Conservation (phyloP, 257 asterid species). For the Ehretia macrophylla region DNA sequence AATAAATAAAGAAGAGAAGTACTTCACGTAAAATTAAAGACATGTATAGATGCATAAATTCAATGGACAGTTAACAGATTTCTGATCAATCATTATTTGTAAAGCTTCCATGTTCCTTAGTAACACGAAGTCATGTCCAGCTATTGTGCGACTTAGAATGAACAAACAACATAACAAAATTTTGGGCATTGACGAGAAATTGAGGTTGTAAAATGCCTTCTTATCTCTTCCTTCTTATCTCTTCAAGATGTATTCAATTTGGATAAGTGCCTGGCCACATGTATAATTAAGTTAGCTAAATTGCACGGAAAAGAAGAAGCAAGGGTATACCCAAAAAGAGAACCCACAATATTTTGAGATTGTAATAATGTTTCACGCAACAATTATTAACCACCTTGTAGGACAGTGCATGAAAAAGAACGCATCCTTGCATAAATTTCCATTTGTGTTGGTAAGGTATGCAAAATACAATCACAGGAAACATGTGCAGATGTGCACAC, state of each 20-base stretch:
- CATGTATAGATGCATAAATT: not conserved
- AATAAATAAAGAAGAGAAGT: too few relatives aligned
- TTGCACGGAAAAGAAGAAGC: not conserved
- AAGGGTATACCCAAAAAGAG: not conserved
- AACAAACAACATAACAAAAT: not conserved
- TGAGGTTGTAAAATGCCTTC: not conserved
- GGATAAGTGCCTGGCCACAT: constrained; percentile 50
- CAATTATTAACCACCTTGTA: too few relatives aligned
- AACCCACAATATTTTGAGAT: not conserved
- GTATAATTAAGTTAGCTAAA: constrained; percentile 13
- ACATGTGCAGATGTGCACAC: too few relatives aligned
- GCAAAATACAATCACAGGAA: too few relatives aligned
- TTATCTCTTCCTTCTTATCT: constrained; percentile 6
- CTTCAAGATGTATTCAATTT: constrained; percentile 52
- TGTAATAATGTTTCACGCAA: not conserved
- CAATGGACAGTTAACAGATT: not conserved
- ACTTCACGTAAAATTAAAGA: not conserved
- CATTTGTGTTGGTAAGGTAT: too few relatives aligned
- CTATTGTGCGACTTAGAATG: not conserved
- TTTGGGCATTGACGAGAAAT: not conserved
- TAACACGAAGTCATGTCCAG: too few relatives aligned
- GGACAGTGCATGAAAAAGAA: not conserved
- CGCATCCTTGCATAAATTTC: not conserved
- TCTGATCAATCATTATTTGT: not conserved
- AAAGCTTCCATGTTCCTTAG: too few relatives aligned